A percentile compares a stretch with the other conserved stretches of the same genome.
Evolutionary conservation across 371 early-diverging fungal species (phyloP).

Genomic region (Mortierella sp.): DNA sequence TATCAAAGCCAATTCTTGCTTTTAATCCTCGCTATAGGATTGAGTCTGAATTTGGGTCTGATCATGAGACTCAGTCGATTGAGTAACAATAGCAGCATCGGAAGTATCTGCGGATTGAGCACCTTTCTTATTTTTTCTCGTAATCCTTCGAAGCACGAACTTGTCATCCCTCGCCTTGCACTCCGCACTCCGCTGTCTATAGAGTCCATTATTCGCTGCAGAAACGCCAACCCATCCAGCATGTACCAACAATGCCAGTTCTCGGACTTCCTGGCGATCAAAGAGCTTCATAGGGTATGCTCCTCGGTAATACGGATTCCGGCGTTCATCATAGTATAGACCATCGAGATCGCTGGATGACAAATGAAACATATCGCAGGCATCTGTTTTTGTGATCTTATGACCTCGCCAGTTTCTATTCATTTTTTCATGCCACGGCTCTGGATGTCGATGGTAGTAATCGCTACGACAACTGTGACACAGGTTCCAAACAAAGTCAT

Average conservation of each 20-base stretch:
- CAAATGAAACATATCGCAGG: constrained; percentile 8
- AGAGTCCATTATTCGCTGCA: background rate
- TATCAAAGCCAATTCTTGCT: too few relatives aligned
- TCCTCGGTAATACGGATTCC: constrained; percentile 19
- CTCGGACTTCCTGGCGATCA: background rate
- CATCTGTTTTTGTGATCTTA: constrained; percentile 16
- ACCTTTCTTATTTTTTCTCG: background rate
- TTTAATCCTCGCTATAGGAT: too few relatives aligned
- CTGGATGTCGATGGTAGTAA: constrained; percentile 10
- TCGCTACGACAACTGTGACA: constrained; percentile 14
- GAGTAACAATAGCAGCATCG: background rate
- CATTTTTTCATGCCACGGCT: background rate
- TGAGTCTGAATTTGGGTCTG: too few relatives aligned
- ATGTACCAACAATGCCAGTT: constrained; percentile 13
- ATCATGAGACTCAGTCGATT: background rate
- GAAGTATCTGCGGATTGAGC: background rate
- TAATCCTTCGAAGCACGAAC: background rate
- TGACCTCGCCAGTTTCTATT: background rate
- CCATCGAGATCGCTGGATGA: constrained; percentile 1
- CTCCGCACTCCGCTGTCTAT: background rate
- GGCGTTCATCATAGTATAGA: constrained; percentile 3
- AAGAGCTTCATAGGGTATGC: constrained; percentile 20
- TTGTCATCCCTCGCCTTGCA: constrained; percentile 8
- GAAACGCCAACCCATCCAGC: constrained; percentile 35
- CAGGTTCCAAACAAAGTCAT: constrained; percentile 3